These are phyloP conservation scores for Epithemia pelagica DNA, from an alignment of 108 stramenopile species.

Conservation along the genomic window DNA sequence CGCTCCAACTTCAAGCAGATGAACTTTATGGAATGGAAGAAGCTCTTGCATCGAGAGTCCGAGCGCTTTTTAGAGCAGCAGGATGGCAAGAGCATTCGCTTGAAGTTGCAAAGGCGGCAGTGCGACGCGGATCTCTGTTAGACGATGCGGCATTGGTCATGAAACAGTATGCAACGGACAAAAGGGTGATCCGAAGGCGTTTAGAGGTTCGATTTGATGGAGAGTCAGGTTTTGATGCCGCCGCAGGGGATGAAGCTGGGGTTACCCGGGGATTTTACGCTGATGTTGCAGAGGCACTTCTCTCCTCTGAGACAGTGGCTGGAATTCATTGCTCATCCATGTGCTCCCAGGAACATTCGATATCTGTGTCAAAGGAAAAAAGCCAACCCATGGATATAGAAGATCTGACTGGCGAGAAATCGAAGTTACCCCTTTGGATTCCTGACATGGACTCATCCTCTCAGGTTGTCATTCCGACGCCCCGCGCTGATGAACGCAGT, in stretches of 20 bases:
- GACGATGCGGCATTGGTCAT: slow-evolving; percentile 32
- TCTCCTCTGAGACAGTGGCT: slow-evolving; percentile 26
- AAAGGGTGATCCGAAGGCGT: slow-evolving; percentile 17
- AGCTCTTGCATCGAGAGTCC: slow-evolving; percentile 36
- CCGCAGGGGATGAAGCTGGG: slow-evolving; percentile 48
- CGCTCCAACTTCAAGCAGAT: slow-evolving; percentile 47
- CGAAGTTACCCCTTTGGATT: slow-evolving; percentile 39
- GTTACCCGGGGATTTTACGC: slow-evolving; percentile 54
- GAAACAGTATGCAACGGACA: slow-evolving; percentile 27
- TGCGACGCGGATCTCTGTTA: slow-evolving; percentile 26
- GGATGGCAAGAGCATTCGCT: slow-evolving; percentile 42
- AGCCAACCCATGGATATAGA: slow-evolving; percentile 1
- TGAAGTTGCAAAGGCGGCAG: slow-evolving; percentile 38
- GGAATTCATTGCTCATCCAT: slow-evolving; percentile 12
- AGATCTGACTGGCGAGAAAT: background rate
- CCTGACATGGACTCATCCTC: slow-evolving; percentile 39
- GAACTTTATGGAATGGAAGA: slow-evolving; percentile 57
- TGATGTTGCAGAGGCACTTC: slow-evolving; percentile 39
- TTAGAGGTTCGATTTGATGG: slow-evolving; percentile 45
- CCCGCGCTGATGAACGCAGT: slow-evolving; percentile 28
- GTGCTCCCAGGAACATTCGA: slow-evolving; percentile 7
- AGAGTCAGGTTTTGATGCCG: slow-evolving; percentile 53
- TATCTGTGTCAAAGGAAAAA: background rate
- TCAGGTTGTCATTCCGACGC: slow-evolving; percentile 42
- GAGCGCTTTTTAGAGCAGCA: slow-evolving; percentile 29